Percentiles rank a stretch among this genome's conserved stretches.
Conservation (phyloP, 2,329 filamentous ascomycete species). For the Grosmannia huntii region DNA sequence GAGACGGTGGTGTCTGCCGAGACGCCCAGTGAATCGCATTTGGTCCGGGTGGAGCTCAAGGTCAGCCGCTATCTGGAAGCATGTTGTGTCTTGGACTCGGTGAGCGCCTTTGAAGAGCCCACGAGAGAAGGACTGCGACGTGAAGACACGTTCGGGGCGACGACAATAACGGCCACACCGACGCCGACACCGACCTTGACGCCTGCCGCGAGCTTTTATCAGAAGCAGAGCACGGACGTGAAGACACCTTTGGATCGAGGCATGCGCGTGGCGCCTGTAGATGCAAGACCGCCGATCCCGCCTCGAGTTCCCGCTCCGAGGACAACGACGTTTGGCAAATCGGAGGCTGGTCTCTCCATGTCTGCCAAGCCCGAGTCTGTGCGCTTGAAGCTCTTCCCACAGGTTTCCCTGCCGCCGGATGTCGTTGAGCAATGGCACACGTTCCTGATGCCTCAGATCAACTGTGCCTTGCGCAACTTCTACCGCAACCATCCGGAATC, state of each 20-base stretch:
- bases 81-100: conserved; percentile 48
- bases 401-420: conserved; percentile 43
- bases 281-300: neutral
- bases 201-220: neutral
- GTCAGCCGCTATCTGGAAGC: conserved; percentile 47
- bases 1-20: conserved; percentile 42
- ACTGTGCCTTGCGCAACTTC: conserved; percentile 55
- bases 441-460: conserved; percentile 59
- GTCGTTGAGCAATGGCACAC: conserved; percentile 61
- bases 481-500: conserved; percentile 64
- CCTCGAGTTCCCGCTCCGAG: neutral
- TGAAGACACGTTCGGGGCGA: conserved; percentile 17
- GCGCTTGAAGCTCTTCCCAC: conserved; percentile 46
- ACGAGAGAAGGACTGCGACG: neutral
- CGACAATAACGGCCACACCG: neutral
- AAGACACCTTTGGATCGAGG: neutral
- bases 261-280: neutral
- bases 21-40: conserved; percentile 34
- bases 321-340: neutral
- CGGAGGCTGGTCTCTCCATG: neutral
- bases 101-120: conserved; percentile 40
- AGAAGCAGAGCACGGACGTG: neutral
- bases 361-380: conserved; percentile 11
- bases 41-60: conserved; percentile 39
- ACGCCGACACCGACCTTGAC: neutral